A percentile compares a stretch with the other conserved stretches of the same genome.
Conservation (phyloP, 306 rosid species). For the Sophora flavescens region DNA sequence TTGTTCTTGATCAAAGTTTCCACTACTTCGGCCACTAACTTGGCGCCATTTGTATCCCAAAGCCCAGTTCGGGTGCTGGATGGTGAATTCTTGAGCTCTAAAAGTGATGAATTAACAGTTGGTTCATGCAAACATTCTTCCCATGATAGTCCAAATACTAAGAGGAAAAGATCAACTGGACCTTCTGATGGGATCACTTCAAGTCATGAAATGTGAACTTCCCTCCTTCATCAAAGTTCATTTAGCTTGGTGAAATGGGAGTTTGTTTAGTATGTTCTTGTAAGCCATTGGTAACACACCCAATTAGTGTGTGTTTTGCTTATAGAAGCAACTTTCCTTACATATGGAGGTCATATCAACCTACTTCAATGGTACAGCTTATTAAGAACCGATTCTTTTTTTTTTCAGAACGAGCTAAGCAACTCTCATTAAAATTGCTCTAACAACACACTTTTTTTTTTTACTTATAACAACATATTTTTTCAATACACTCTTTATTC, state of each 20-base stretch:
- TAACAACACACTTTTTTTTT: no score
- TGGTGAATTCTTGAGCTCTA: conserved; percentile 65
- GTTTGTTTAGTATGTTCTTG: conserved; percentile 54
- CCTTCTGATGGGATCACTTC: conserved; percentile 49
- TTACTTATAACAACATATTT: no score
- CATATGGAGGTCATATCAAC: no score
- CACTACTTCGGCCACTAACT: conserved; percentile 43
- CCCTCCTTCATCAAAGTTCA: conserved; percentile 50
- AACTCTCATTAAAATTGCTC: no score
- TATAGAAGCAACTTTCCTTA: no score
- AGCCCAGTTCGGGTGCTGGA: conserved; percentile 77
- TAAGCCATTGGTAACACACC: conserved; percentile 45
- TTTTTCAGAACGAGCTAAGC: no score
- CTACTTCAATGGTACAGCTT: no score
- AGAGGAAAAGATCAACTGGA: conserved; percentile 51
- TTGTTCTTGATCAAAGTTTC: conserved; percentile 48
- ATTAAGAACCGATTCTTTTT: no score
- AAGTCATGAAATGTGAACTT: conserved; percentile 61
- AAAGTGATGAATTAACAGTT: conserved; percentile 61
- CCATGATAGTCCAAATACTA: conserved; percentile 48
- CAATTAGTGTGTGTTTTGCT: conserved; percentile 35
- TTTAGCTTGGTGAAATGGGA: conserved; percentile 72
- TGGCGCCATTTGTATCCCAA: conserved; percentile 49
- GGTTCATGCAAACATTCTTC: conserved; percentile 62
- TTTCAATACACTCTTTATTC: no score